Conservation (phyloP, 2,329 filamentous ascomycete genomes). For the Aspergillus sojae region DNA sequence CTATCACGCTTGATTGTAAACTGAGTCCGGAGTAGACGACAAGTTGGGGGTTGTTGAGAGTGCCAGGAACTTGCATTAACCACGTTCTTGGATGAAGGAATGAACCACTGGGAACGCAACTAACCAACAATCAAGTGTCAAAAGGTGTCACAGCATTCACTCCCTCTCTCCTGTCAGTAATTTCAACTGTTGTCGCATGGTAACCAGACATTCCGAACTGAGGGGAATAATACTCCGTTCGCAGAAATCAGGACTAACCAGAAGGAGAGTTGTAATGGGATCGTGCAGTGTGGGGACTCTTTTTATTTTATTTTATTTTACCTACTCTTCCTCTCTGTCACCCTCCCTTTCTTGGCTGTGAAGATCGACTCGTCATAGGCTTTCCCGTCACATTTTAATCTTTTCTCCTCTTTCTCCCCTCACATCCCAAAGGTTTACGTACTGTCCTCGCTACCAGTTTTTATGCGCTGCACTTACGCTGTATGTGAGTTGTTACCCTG, state of each 20-base stretch:
- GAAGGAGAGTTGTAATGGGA: slow-evolving; percentile 5
- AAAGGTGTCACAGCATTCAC: not conserved
- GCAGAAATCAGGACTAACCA: not conserved
- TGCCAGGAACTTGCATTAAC: no score
- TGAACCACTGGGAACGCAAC: not conserved
- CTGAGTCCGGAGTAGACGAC: not conserved
- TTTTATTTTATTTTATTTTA: not conserved
- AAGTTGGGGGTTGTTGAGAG: not conserved
- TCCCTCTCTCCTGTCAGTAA: not conserved
- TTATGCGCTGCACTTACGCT: not conserved
- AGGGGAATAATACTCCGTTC: not conserved
- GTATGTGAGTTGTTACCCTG: not conserved
- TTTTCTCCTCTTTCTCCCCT: slow-evolving; percentile 18
- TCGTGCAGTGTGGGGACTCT: slow-evolving; percentile 14
- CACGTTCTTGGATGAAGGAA: not conserved
- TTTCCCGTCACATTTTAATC: slow-evolving; percentile 9
- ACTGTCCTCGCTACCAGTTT: not conserved
- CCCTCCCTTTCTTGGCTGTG: slow-evolving; percentile 21
- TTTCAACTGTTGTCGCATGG: not conserved
- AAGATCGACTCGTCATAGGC: slow-evolving; percentile 25
- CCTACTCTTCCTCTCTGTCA: slow-evolving; percentile 12
- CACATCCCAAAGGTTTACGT: slow-evolving; percentile 10
- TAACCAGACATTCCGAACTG: not conserved
- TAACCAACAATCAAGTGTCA: not conserved
- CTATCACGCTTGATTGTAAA: not conserved